Base-by-base conservation (phyloP, 345 rosid genomes). In the Nephelium lappaceum region DNA sequence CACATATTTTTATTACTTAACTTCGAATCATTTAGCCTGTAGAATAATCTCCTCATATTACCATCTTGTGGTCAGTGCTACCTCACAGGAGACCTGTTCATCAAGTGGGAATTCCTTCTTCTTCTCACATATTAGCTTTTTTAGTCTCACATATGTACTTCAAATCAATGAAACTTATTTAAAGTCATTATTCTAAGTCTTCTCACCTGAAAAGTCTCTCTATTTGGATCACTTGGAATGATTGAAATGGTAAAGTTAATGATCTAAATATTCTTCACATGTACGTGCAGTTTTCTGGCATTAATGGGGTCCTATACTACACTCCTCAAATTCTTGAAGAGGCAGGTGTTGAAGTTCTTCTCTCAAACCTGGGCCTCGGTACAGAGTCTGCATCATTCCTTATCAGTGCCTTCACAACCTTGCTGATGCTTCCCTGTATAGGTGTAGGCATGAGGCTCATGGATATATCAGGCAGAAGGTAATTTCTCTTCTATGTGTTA, bases 401-500 rank as follows among this genome's bases (percentile, higher is more conserved):
- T 55, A 94, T 96, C 75, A 96, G 99, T 61, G 94, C 92, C 6
- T 81, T 93, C 72, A 93, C 98, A 53, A 93, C 94, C 73, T 82
- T 94, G 38, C 89, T 94, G 81, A 94, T 94, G 98, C 98, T 96
- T 79, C 99, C 99, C 41, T 93, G 97, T 41, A 96, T 94, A 31
- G 93, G 84, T 27, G 82, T 96, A 65, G 99, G 90, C 84, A 96
- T 96, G 99, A 88, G 89, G 79, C 97, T 96, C 45, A 91, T 96
- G 97, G 99, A 96, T 83, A 81, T 91, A 67, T 76, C 98, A 3
- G 98, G 99, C 84, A 91, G 99, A 90, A 91, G 98, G 99, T 94
- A 74, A 78, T 19, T 18, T 9, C 39, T 57, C 78, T 41, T 63
- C 71, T 27, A 5, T 67, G 14, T 55, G 11, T 7, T 31, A 45